Conservation (phyloP, 805 yeast species). For the Schwanniomyces yamadae region DNA sequence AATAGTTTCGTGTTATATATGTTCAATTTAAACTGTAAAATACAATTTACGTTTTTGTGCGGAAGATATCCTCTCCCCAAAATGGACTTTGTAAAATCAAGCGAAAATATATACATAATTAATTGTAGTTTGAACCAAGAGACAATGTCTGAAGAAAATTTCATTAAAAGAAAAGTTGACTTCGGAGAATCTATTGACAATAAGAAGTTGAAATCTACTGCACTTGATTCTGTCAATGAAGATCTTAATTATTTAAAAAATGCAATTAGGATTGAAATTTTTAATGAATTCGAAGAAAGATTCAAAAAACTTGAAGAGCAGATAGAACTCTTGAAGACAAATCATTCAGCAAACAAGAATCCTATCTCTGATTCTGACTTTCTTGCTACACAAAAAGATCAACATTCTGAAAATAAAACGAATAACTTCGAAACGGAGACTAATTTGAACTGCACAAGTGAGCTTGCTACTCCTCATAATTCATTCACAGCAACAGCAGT, state of each 20-base stretch:
- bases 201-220: conserved; percentile 11
- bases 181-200: conserved; percentile 8
- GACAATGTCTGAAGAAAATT: conserved; percentile 14
- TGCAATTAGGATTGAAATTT: conserved; percentile 31
- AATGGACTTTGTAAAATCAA: no score
- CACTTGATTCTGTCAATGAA: conserved; percentile 4
- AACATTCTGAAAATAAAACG: conserved; percentile 5
- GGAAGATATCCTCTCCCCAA: no score
- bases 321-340: conserved; percentile 17
- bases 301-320: conserved; percentile 19
- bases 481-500: conserved; percentile 11
- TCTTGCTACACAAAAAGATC: conserved; percentile 2
- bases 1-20: no score
- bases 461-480: conserved; percentile 14
- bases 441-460: conserved; percentile 3
- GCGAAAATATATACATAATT: background rate
- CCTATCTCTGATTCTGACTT: background rate
- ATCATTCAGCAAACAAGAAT: conserved; percentile 10
- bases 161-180: conserved; percentile 20
- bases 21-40: no score
- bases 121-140: background rate
- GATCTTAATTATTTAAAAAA: conserved; percentile 26
- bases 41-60: no score
- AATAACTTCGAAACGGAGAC: conserved; percentile 7
- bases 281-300: conserved; percentile 16